A percentile compares a stretch with the other conserved stretches of the same genome.
These are phyloP conservation scores for Paspalum vaginatum DNA, from an alignment of 176 grass and related monocot species.

Conservation along the genomic window DNA sequence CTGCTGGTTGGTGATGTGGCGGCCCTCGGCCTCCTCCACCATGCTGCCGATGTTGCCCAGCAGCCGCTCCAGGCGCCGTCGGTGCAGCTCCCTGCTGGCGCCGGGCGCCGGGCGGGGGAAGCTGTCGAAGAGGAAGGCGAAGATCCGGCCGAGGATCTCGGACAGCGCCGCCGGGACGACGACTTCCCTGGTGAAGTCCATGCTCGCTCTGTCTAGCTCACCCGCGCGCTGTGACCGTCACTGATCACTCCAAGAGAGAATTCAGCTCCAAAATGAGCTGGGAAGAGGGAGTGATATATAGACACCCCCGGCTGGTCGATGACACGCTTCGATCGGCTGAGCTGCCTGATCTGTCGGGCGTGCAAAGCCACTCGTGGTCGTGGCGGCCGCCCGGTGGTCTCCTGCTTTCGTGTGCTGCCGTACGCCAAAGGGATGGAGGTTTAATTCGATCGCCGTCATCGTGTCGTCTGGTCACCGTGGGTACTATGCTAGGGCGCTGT, in stretches of 20 bases:
- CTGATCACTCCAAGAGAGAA: neutral
- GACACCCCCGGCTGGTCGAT: neutral
- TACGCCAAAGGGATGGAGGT: too few species aligned
- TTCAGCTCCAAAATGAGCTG: neutral
- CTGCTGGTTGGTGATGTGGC: constrained; percentile 54
- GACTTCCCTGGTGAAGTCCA: constrained; percentile 46
- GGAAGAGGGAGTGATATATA: neutral
- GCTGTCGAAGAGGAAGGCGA: constrained; percentile 39
- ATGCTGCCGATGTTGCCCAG: constrained; percentile 36
- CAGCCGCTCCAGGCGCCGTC: constrained; percentile 44
- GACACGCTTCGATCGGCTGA: neutral
- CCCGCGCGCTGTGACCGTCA: too few species aligned
- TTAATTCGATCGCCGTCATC: too few species aligned
- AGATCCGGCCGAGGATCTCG: constrained; percentile 28
- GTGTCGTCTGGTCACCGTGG: too few species aligned
- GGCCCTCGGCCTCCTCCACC: constrained; percentile 54
- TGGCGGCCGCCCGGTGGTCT: neutral
- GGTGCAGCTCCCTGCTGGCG: constrained; percentile 3
- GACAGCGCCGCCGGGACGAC: constrained; percentile 36
- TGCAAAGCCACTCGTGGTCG: neutral
- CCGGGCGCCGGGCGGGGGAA: neutral
- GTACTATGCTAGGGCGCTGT: too few species aligned
- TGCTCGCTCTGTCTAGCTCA: neutral
- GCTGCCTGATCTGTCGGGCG: neutral
- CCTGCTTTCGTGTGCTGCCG: too few species aligned